Evolutionary conservation across 768 basidiomycete genomes (phyloP).

Genomic region (Termitomyces titanicus): DNA sequence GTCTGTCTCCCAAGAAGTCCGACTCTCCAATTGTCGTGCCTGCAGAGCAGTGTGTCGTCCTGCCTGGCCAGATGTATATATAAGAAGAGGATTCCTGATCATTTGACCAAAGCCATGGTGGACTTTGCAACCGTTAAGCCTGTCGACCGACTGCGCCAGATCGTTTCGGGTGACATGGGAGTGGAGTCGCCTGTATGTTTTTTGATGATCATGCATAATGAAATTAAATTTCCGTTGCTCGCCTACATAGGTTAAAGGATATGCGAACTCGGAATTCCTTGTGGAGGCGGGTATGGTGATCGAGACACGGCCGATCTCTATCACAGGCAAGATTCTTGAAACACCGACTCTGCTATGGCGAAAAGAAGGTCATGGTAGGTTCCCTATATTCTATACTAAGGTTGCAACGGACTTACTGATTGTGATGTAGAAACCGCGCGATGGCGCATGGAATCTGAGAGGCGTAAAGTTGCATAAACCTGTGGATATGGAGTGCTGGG

Average conservation of each 20-base stretch:
- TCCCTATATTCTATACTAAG: background rate
- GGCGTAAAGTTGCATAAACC: constrained; percentile 15
- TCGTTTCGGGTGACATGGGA: constrained; percentile 24
- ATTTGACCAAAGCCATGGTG: constrained; percentile 35
- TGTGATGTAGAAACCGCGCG: constrained; percentile 9
- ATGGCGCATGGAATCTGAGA: constrained; percentile 27
- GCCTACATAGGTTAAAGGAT: constrained; percentile 10
- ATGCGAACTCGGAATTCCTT: constrained; percentile 27
- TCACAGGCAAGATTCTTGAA: constrained; percentile 21
- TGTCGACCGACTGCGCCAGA: constrained; percentile 33
- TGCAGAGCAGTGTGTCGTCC: constrained; percentile 42
- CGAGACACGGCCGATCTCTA: constrained; percentile 17
- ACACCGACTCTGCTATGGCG: constrained; percentile 16
- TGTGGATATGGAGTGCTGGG: constrained; percentile 17
- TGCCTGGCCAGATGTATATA: constrained; percentile 50
- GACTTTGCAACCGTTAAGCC: constrained; percentile 49
- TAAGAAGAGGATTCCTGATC: constrained; percentile 38
- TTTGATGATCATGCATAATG: background rate
- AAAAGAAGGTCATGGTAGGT: background rate
- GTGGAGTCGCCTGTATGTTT: constrained; percentile 8
- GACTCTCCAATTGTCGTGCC: constrained; percentile 38
- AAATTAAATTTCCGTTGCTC: background rate
- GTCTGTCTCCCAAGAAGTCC: constrained; percentile 21
- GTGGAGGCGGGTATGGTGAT: constrained; percentile 38
- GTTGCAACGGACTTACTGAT: background rate